Percentiles rank a stretch among this genome's conserved stretches.
These are phyloP conservation scores for Naegleria fowleri DNA, from an alignment of 208 protist species.

Conservation along the genomic window DNA sequence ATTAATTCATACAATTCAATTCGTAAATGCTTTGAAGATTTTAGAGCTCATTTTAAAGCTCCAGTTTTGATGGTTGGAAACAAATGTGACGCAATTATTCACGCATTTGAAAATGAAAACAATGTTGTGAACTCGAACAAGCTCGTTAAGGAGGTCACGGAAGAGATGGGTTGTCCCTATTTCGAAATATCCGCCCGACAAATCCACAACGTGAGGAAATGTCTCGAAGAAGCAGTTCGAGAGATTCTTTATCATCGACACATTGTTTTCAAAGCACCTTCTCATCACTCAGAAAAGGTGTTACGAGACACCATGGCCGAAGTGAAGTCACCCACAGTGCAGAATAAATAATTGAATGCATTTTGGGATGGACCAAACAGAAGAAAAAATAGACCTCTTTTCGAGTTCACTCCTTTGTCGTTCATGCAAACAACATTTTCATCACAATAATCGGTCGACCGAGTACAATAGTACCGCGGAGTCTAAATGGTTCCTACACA, in stretches of 20 bases:
- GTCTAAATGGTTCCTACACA: too few species aligned
- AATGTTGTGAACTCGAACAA: background rate
- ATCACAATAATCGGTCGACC: too few species aligned
- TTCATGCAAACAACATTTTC: too few species aligned
- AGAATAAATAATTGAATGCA: too few species aligned
- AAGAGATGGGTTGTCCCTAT: background rate
- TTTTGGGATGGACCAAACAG: too few species aligned
- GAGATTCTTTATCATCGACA: background rate
- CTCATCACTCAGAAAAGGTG: background rate
- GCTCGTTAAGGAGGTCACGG: background rate
- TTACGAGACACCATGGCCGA: too few species aligned
- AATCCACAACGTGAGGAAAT: background rate
- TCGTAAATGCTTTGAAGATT: background rate
- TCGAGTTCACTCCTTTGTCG: too few species aligned
- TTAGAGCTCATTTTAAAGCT: background rate
- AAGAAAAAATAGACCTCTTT: too few species aligned
- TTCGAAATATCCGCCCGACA: background rate
- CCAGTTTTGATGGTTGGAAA: background rate
- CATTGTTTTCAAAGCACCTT: background rate
- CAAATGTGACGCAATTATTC: background rate
- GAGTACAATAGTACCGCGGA: too few species aligned
- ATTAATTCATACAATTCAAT: background rate
- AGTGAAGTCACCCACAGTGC: too few species aligned
- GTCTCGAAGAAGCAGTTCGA: background rate
- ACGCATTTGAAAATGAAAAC: background rate